Percentiles rank a stretch among this genome's conserved stretches.
These are phyloP conservation scores for Tuctoria greenei DNA, from an alignment of 176 grass and related monocot species.

Conservation along the genomic window DNA sequence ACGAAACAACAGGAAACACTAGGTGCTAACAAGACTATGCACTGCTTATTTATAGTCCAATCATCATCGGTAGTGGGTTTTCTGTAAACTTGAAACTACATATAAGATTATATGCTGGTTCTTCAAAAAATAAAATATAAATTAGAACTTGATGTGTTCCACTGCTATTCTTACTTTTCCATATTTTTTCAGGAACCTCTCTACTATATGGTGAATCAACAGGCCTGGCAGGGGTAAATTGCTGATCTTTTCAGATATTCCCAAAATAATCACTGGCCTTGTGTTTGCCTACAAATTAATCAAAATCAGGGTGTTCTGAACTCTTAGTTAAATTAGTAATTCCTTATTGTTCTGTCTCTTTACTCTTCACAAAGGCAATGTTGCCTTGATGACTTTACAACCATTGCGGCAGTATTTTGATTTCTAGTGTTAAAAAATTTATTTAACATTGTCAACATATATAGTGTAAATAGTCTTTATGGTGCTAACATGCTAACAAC, in stretches of 20 bases:
- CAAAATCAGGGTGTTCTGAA: not conserved
- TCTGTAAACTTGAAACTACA: not conserved
- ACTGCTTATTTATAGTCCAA: not conserved
- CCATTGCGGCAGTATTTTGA: not conserved
- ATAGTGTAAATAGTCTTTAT: too few relatives aligned
- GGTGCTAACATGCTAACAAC: too few relatives aligned
- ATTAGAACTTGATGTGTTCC: not conserved
- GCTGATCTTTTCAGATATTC: not conserved
- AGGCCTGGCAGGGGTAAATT: conserved; percentile 39
- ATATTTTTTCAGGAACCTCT: conserved; percentile 46
- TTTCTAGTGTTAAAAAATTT: not conserved
- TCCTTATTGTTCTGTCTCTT: not conserved
- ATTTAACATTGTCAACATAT: too few relatives aligned
- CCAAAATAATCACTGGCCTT: not conserved
- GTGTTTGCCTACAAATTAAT: not conserved
- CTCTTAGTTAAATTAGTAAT: not conserved
- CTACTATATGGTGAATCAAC: conserved; percentile 36
- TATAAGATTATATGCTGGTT: not conserved
- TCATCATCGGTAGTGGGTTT: not conserved
- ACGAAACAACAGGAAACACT: conserved; percentile 4
- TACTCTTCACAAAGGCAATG: not conserved
- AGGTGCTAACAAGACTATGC: conserved; percentile 3
- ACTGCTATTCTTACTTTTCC: conserved; percentile 11
- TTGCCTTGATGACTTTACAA: not conserved
- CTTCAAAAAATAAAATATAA: not conserved